A percentile compares a stretch with the other conserved stretches of the same genome.
Evolutionary conservation across 1,284 basidiomycete genomes (phyloP).

Genomic region (Cystobasidium slooffiae): DNA sequence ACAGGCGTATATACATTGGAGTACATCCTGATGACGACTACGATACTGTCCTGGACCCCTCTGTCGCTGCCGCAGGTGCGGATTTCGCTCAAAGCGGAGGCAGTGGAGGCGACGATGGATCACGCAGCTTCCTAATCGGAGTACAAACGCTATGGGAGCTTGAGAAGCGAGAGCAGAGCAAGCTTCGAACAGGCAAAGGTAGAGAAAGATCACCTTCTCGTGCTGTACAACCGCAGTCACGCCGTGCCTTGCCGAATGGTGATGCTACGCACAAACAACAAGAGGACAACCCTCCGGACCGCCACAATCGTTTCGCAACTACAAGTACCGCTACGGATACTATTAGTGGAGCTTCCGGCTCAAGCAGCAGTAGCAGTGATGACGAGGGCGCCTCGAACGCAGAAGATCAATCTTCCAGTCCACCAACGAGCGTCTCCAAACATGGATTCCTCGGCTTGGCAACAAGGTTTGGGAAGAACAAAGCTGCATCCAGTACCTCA

Average conservation of each 20-base stretch:
- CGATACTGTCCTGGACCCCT: not conserved
- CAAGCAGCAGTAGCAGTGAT: not conserved
- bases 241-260: not conserved
- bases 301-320: not conserved
- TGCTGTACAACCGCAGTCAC: not conserved
- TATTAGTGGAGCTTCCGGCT: not conserved
- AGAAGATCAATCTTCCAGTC: conserved; percentile 3
- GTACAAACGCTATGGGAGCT: conserved; percentile 32
- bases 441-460: not conserved
- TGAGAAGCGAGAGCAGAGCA: not conserved
- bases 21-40: conserved; percentile 26
- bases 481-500: not conserved
- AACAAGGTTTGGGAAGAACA: not conserved
- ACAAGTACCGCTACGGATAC: not conserved
- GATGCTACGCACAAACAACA: not conserved
- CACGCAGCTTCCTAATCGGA: conserved; percentile 31
- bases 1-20: conserved; percentile 33
- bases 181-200: not conserved
- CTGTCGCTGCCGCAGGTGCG: not conserved
- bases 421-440: not conserved
- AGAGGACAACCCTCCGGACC: not conserved
- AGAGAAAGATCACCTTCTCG: not conserved
- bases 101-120: not conserved
- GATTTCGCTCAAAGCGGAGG: not conserved
- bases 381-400: not conserved